Base-by-base conservation (phyloP, 1,139 yeast species). In the Lodderomyces margitis region DNA sequence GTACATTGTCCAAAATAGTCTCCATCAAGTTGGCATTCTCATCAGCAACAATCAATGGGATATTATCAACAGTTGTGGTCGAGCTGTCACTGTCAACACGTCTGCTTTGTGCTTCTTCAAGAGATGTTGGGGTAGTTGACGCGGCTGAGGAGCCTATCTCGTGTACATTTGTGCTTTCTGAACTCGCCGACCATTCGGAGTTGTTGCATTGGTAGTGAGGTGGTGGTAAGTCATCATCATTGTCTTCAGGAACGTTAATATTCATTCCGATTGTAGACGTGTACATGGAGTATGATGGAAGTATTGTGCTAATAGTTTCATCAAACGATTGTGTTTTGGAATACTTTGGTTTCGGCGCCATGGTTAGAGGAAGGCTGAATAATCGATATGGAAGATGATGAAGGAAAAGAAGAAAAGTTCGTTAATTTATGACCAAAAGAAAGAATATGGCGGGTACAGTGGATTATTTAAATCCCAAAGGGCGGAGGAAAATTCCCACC, bases 261-360 rank as follows among this genome's bases (percentile, higher is more conserved):
- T 48, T 44, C 42, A 44, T 43, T 5, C 52, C 46, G 20, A 72
- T 58, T 11, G 78, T 72, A 30, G 69, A 58, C 46, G 70, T 70
- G 54, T 63, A 70, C 76, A 72, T 70, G 25, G 69, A 68, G 49
- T 72, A 72, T n/a, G 75, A 70, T 3, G 78, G 78, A 10, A 72
- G 60, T 16, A 72, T 72, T 1, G 44, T 43, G 35, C 50, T 44
- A 10, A 50, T 34, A 4, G 53, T 47, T 9, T 50, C 54, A 31
- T 49, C 50, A 23, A 37, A 37, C 24, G 35, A 31, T 31, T 37
- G 21, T 8, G 27, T 15, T 30, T 37, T 31, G 31, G 31, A 21
- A 23, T 19, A 16, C 2, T 16, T 23, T 5, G 37, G 37, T 35
- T 35, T 35, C 10, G 21, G n/a, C 9, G 31, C 5, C 31, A 24